phyloP scores from a whole-genome alignment of 176 grass and related monocot species.

The Olyra latifolia region DNA sequence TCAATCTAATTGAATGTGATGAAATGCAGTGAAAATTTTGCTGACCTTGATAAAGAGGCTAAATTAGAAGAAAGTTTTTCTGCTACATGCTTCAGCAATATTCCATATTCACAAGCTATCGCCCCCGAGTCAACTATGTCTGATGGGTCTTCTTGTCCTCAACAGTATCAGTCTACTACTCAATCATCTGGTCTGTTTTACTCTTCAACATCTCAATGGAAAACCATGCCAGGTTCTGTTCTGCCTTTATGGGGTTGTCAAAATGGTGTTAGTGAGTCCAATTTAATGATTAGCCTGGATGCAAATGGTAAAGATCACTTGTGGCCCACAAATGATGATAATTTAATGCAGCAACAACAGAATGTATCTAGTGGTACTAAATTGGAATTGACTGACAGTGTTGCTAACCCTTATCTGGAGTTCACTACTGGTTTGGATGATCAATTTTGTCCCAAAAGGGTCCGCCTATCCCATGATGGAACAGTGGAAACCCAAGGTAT shows the following conservation, averaged over 20 bases:
- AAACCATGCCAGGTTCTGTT: slow-evolving; percentile 30
- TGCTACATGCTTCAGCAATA: slow-evolving; percentile 29
- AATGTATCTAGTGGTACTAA: slow-evolving; percentile 22
- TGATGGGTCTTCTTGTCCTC: slow-evolving; percentile 47
- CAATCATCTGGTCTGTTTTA: slow-evolving; percentile 45
- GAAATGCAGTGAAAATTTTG: slow-evolving; percentile 44
- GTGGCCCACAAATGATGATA: not conserved
- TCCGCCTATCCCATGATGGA: slow-evolving; percentile 20
- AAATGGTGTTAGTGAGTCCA: slow-evolving; percentile 26
- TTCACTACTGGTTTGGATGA: slow-evolving; percentile 27
- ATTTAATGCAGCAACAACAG: slow-evolving; percentile 30
- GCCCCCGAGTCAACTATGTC: slow-evolving; percentile 35
- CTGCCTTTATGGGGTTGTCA: slow-evolving; percentile 15
- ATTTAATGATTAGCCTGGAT: slow-evolving; percentile 17
- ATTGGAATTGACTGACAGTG: slow-evolving; percentile 25
- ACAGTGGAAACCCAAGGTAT: slow-evolving; percentile 11
- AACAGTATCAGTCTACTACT: slow-evolving; percentile 46
- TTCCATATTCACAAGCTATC: slow-evolving; percentile 26
- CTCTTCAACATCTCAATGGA: slow-evolving; percentile 38
- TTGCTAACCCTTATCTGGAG: slow-evolving; percentile 31
- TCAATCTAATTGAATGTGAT: slow-evolving; percentile 28
- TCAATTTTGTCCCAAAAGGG: slow-evolving; percentile 15
- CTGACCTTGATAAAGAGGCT: slow-evolving; percentile 25
- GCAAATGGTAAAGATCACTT: not conserved
- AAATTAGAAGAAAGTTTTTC: slow-evolving; percentile 38